phyloP scores from a whole-genome alignment of 441 rosid genomes.

The Melastoma candidum region DNA sequence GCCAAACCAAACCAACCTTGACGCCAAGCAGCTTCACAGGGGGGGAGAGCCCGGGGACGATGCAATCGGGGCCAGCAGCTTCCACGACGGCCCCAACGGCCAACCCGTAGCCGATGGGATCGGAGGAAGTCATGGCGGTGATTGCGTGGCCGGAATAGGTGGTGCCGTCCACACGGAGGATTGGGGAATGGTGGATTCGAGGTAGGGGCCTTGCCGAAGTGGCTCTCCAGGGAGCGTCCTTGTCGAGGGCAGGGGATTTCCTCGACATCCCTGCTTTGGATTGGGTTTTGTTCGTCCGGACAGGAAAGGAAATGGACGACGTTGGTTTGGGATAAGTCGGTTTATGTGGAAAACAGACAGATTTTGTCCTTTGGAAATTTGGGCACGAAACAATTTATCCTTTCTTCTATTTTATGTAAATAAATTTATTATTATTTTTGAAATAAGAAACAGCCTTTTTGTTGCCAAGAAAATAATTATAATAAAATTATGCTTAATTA shows the following conservation, averaged over 20 bases:
- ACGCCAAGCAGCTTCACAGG: slow-evolving; percentile 75
- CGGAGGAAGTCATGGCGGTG: slow-evolving; percentile 58
- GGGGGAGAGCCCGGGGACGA: slow-evolving; percentile 70
- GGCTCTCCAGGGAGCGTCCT: slow-evolving; percentile 79
- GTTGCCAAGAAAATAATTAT: no score
- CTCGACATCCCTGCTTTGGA: slow-evolving; percentile 30
- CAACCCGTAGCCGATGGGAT: slow-evolving; percentile 72
- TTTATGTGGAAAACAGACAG: no score
- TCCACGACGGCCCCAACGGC: slow-evolving; percentile 67
- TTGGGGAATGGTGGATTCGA: slow-evolving; percentile 55
- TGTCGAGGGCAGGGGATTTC: slow-evolving; percentile 45
- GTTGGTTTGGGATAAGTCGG: no score
- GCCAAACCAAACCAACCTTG: slow-evolving; percentile 32
- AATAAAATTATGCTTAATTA: no score
- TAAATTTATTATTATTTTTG: no score
- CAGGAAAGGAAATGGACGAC: no score
- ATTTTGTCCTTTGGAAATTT: no score
- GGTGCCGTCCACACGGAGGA: slow-evolving; percentile 44
- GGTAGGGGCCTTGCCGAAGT: slow-evolving; percentile 50
- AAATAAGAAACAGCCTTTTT: no score
- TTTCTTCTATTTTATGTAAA: no score
- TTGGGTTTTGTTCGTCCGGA: not conserved
- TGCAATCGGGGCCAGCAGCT: slow-evolving; percentile 85
- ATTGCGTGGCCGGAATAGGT: slow-evolving; percentile 49
- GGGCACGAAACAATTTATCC: no score